Percentiles rank a stretch among this genome's conserved stretches.
phyloP scores from a whole-genome alignment of 805 yeast genomes.

The Saccharomyces mikatae region DNA sequence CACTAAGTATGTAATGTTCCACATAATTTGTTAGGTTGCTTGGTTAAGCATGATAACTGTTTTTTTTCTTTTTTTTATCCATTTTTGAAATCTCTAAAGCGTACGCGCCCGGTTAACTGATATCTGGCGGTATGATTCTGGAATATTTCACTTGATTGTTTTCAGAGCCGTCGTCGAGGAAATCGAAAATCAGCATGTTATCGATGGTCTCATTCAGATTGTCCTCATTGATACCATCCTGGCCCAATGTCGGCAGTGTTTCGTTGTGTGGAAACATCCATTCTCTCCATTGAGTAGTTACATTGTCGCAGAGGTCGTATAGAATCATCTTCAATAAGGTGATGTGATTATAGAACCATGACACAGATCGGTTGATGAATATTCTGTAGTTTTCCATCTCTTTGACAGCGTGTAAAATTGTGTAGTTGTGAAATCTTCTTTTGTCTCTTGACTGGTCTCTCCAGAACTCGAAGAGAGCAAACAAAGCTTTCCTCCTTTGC shows the following conservation, averaged over 20 bases:
- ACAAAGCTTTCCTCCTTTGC: constrained; percentile 32
- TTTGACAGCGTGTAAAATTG: constrained; percentile 30
- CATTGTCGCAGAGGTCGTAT: constrained; percentile 29
- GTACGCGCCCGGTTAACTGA: not conserved
- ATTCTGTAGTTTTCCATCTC: constrained; percentile 32
- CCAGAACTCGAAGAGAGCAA: constrained; percentile 32
- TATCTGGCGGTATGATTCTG: constrained; percentile 11
- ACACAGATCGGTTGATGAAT: constrained; percentile 30
- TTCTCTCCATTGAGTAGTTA: constrained; percentile 30
- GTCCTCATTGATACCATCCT: constrained; percentile 14
- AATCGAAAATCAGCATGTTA: constrained; percentile 23
- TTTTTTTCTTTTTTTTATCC: not conserved
- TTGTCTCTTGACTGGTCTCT: constrained; percentile 30
- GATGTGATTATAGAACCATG: constrained; percentile 33
- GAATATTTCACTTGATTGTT: constrained; percentile 24
- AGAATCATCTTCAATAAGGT: constrained; percentile 30
- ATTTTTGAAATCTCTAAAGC: not conserved
- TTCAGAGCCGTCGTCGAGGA: constrained; percentile 25
- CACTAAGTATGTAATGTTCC: not conserved
- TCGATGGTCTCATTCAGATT: constrained; percentile 26
- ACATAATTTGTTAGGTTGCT: not conserved
- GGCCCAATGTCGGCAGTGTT: constrained; percentile 23
- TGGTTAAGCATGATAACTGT: not conserved
- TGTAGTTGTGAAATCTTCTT: constrained; percentile 22
- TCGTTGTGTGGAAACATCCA: constrained; percentile 29